Base-by-base conservation (phyloP, 768 basidiomycete species). In the Russula dissimulans region DNA sequence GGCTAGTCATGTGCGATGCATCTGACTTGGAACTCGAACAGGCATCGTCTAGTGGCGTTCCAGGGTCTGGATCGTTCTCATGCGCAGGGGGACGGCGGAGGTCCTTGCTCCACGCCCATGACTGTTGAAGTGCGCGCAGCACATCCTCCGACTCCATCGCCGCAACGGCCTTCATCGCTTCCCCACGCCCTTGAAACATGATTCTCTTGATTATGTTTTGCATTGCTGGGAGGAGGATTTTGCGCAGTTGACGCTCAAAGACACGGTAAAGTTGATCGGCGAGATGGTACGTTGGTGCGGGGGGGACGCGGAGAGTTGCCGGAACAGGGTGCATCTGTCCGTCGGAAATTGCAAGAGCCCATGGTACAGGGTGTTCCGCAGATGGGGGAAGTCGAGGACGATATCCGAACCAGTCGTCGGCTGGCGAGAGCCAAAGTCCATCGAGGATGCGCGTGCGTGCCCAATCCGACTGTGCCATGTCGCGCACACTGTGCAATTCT, bases 371-470 rank as follows among this genome's bases (percentile, higher is more conserved):
- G 59, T 79, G 78, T 29, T 64, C 62, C 15, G 74, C 70, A 3
- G 64, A 32, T 32, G 53, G 67, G 4, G 56, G 59, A 0, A 58
- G 62, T 26, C 64, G 60, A 2, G 75, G 77, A 46, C 59, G 73
- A 53, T 60, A 50, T 10, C 73, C 71, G 53, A 82, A 87, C 79
- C 80, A 89, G 48, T 81, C 76, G 68, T 91, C 89, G 0, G 83
- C 85, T 10, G 88, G 89, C 52, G 79, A 85, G 46, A 84, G 71
- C 88, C 89, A 91, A 65, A 82, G 78, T 3, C 89, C 89, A 57
- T 91, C 87, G 18, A 90, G 71, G 50, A 91, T 84, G 49, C 87
- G 73, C 22, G 76, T 78, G 38, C 89, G 76, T 5, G 85, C 85
- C 86, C 86, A 89, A 64, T 87, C 87, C 12, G 78, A 76, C 54